Base-by-base conservation (phyloP, 108 stramenopile genomes). In the Fistulifera pelliculosa region DNA sequence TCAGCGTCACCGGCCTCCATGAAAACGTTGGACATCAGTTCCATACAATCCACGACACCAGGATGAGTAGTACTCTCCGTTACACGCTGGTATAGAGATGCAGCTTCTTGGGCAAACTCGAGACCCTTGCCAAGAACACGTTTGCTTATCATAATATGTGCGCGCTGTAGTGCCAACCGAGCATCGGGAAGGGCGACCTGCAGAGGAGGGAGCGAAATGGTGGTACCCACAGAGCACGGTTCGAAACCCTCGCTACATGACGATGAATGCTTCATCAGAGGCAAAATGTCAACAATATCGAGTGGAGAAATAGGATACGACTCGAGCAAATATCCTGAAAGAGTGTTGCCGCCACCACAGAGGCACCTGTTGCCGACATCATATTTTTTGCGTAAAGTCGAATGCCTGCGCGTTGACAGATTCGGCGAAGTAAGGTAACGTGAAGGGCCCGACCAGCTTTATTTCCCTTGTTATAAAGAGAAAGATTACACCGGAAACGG, bases 341-440 rank as follows among this genome's bases (percentile, higher is more conserved):
- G 50, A 41, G 45, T 61, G 21, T 47, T 56, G n/a, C 64, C 69
- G 10, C 52, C 60, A 35, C 65, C 62, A 67, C 85, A 83, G 14
- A 83, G 52, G 56, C 85, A 87, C 27, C 81, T 85, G 42, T 54
- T 61, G 18, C 76, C 80, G 15, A 94, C 17, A 18, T 77, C 83
- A 61, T 94, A 95, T 4, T 60, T 52, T 74, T 76, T 1, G 89
- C 86, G 8, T 73, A 77, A 14, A 98, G 64, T 11, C 90, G 70
- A 27, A 95, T 64, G 40, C 96, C 96, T 28, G 82, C 76, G 57
- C 83, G 63, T 65, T 96, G 95, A 60, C 94, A 94, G 38, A 96
- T 65, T 27, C 95, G 74, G 40, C 96, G 72, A 45, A 98, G 53
- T 12, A 98, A 60, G 2, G 94, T 69, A 31, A 69, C 54, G 51